Evolutionary conservation across 1,284 basidiomycete genomes (phyloP).

Genomic region (Boletus mariae): DNA sequence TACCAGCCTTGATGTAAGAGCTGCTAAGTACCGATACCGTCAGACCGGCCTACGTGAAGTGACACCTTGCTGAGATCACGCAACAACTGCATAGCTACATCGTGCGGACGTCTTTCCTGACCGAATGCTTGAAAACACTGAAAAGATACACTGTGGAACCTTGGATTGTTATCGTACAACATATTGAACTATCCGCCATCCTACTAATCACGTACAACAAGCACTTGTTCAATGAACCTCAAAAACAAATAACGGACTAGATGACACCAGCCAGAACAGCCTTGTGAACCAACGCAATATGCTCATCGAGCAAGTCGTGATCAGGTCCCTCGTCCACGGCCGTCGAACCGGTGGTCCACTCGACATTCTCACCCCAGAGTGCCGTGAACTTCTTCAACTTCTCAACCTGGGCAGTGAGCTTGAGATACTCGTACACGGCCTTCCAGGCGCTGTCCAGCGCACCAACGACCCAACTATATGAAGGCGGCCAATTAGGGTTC

Average conservation of each 20-base stretch:
- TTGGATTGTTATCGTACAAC: too few species aligned
- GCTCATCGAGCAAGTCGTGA: slow-evolving; percentile 10
- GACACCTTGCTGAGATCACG: too few species aligned
- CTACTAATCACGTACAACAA: neutral
- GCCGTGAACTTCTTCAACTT: slow-evolving; percentile 11
- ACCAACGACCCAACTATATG: slow-evolving; percentile 21
- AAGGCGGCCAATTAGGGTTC: neutral
- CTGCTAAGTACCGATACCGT: too few species aligned
- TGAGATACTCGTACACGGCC: slow-evolving; percentile 24
- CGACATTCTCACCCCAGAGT: slow-evolving; percentile 20
- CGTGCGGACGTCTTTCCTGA: too few species aligned
- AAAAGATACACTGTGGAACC: too few species aligned
- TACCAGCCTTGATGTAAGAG: too few species aligned
- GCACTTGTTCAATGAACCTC: neutral
- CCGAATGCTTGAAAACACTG: too few species aligned
- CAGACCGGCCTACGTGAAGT: too few species aligned
- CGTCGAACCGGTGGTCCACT: slow-evolving; percentile 13
- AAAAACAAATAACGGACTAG: neutral
- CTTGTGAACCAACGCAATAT: slow-evolving; percentile 4
- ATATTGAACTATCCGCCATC: neutral
- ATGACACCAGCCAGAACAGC: slow-evolving; percentile 5
- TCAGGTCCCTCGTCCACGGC: neutral
- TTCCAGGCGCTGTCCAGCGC: slow-evolving; percentile 27
- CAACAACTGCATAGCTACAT: too few species aligned
- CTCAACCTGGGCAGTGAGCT: slow-evolving; percentile 9